Evolutionary conservation across 805 yeast species (phyloP).

Genomic region (Yamadazyma sp.): DNA sequence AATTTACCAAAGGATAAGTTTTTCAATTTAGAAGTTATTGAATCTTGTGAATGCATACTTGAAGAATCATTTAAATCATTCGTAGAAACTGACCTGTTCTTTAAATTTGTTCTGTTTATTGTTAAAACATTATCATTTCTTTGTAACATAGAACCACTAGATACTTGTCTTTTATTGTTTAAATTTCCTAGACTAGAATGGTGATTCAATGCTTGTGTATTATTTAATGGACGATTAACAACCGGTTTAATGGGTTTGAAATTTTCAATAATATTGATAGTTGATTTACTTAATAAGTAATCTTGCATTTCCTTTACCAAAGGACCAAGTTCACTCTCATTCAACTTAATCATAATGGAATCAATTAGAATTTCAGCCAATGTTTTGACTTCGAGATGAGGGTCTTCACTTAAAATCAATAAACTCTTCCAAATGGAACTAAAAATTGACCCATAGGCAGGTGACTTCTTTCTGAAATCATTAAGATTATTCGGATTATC

Average conservation of each 20-base stretch:
- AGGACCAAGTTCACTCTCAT: constrained; percentile 62
- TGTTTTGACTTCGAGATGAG: constrained; percentile 74
- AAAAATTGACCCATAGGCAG: constrained; percentile 85
- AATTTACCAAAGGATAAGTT: constrained; percentile 32
- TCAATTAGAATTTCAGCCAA: constrained; percentile 76
- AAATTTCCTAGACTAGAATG: constrained; percentile 1
- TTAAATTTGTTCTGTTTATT: constrained; percentile 25
- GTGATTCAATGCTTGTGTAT: constrained; percentile 8
- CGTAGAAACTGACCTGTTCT: constrained; percentile 28
- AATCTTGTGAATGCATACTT: constrained; percentile 21
- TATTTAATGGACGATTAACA: constrained; percentile 26
- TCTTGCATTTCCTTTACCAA: constrained; percentile 66
- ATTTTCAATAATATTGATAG: constrained; percentile 36
- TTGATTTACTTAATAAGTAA: constrained; percentile 51
- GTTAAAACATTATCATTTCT: constrained; percentile 22
- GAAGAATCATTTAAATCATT: constrained; percentile 18
- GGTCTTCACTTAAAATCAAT: constrained; percentile 79
- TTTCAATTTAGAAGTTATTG: constrained; percentile 32
- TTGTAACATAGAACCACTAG: constrained; percentile 19
- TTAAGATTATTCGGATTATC: constrained; percentile 65
- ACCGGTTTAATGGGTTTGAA: constrained; percentile 41
- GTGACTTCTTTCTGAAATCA: constrained; percentile 61
- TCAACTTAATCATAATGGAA: constrained; percentile 59
- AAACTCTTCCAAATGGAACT: constrained; percentile 86
- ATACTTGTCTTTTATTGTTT: constrained; percentile 18